Base-by-base conservation (phyloP, 1,284 basidiomycete genomes). In the Pseudozyma thailandica region DNA sequence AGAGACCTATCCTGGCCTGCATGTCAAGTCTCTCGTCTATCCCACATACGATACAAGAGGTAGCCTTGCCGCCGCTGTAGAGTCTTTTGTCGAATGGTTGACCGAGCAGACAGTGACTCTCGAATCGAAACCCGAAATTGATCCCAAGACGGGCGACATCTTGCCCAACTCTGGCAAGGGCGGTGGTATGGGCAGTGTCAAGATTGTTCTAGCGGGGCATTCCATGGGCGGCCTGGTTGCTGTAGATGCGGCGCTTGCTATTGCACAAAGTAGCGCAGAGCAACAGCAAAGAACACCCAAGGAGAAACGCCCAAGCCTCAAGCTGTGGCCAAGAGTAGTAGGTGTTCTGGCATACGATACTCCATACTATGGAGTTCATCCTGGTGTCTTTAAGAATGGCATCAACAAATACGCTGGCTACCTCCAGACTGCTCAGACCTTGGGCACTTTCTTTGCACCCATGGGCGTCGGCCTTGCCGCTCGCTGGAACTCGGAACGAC, bases 191-290 rank as follows among this genome's bases (percentile, higher is more conserved):
- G 78, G 78, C 12, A 73, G 64, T 25, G 78, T 79, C 50, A 66
- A 91, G 91, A 21, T 97, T 45, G 89, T 94, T 3, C 86, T 97
- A 1, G 93, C 93, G 78, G 94, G 94, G 3, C 94, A 97, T 82
- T 94, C 76, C 15, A 82, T 82, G 81, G 81, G 81, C 31, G 81
- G 81, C 7, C 58, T 82, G 12, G 87, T 97, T 0, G 90, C 91
- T 25, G 92, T 93, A 2, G 94, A 97, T 76, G 88, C 92, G 1
- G 85, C 93, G 21, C 84, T 91, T 1, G 49, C 62, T 0, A 63
- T 78, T 37, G 56, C 55, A 1, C 59, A 53, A 7, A 63, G 42
- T 25, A 64, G 59, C 10, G 30, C 57, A 8, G 50, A 51, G 1
- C 56, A 64, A 25, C 58, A 58, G 12, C 18, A 43, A 3, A 54